phyloP scores from a whole-genome alignment of 176 grass and related monocot species.

The Bromus sterilis region DNA sequence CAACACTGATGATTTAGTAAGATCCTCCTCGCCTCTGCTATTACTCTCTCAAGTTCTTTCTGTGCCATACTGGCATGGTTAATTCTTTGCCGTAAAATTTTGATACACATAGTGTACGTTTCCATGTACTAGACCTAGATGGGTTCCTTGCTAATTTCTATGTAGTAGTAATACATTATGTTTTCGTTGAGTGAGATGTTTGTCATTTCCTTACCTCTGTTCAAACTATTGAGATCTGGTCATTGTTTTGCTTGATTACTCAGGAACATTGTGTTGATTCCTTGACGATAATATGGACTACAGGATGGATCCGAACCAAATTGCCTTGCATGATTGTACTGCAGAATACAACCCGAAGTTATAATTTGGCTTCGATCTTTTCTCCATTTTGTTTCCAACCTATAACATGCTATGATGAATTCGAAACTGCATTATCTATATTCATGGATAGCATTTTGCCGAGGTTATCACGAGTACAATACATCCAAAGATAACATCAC shows the following conservation, averaged over 20 bases:
- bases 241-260: neutral
- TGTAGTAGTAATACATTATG: too few species aligned
- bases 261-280: constrained; percentile 75
- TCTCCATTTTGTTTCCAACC: too few species aligned
- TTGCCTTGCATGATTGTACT: constrained; percentile 46
- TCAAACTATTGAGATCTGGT: neutral
- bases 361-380: neutral
- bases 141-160: too few species aligned
- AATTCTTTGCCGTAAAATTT: too few species aligned
- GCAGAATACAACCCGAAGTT: constrained; percentile 54
- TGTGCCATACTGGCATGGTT: too few species aligned
- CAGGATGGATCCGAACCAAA: constrained; percentile 50
- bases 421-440: too few species aligned
- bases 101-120: too few species aligned
- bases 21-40: too few species aligned
- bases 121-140: too few species aligned
- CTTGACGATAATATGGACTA: constrained; percentile 57
- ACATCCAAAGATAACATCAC: constrained; percentile 63
- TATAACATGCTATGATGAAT: too few species aligned
- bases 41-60: too few species aligned
- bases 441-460: constrained; percentile 46
- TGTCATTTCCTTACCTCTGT: neutral
- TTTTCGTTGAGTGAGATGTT: neutral
- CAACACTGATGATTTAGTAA: too few species aligned
- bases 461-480: constrained; percentile 79